Evolutionary conservation across 1,139 yeast genomes (phyloP).

Genomic region (Blastobotrys arbuscula): DNA sequence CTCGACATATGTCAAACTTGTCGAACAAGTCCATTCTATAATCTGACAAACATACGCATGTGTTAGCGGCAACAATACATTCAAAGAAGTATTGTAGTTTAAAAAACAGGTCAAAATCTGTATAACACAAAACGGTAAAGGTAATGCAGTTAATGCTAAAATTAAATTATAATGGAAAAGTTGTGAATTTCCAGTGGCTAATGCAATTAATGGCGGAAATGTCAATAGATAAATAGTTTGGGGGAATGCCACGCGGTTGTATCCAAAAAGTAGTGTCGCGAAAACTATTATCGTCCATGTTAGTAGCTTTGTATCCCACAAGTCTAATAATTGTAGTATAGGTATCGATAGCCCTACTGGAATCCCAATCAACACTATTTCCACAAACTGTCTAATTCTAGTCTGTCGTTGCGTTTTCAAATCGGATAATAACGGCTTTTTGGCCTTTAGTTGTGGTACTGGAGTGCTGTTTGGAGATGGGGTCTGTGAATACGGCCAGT

Average conservation of each 20-base stretch:
- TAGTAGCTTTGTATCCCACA: background rate
- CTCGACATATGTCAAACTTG: slow-evolving; percentile 24
- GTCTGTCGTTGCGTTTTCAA: background rate
- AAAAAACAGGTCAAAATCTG: slow-evolving; percentile 12
- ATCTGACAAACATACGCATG: slow-evolving; percentile 17
- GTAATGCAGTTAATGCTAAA: slow-evolving; percentile 7
- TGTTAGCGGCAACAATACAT: background rate
- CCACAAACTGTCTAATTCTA: slow-evolving; percentile 1
- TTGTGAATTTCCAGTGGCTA: slow-evolving; percentile 1
- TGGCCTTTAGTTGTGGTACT: background rate
- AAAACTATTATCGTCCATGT: background rate
- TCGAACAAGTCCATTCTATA: slow-evolving; percentile 16
- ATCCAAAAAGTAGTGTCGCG: background rate
- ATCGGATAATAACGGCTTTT: background rate
- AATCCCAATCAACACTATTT: background rate
- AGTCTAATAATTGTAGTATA: background rate
- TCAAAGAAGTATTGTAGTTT: background rate
- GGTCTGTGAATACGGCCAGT: background rate
- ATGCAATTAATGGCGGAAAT: slow-evolving; percentile 8
- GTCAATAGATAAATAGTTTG: slow-evolving; percentile 9
- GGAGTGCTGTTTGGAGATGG: background rate
- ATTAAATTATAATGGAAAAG: slow-evolving; percentile 1
- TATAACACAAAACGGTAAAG: background rate
- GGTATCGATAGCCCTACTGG: background rate
- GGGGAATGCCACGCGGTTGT: slow-evolving; percentile 1